Conservation (phyloP, 805 yeast genomes). For the Wickerhamiella nectarea region DNA sequence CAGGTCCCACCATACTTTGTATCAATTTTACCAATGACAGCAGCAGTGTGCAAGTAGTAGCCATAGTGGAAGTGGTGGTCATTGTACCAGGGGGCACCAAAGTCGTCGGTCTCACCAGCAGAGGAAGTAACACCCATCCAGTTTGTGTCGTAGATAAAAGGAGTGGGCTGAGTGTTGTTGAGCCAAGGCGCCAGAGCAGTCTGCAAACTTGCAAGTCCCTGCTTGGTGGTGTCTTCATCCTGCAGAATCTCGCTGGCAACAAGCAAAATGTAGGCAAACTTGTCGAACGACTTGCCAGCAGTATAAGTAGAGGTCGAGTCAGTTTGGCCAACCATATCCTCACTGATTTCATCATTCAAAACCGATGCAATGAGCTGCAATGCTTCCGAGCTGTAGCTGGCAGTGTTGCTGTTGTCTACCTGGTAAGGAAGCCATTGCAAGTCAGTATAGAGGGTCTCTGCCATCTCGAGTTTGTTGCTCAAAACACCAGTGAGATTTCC, state of each 20-base stretch:
- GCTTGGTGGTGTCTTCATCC: constrained; percentile 38
- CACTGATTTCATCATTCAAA: constrained; percentile 40
- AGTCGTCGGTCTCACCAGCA: constrained; percentile 41
- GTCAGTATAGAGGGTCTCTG: constrained; percentile 30
- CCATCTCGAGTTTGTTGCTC: constrained; percentile 24
- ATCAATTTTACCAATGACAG: constrained; percentile 57
- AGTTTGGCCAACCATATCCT: constrained; percentile 44
- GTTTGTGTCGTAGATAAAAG: constrained; percentile 62
- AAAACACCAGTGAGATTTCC: constrained; percentile 30
- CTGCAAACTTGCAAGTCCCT: constrained; percentile 45
- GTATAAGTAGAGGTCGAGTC: constrained; percentile 77
- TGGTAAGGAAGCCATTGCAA: constrained; percentile 48
- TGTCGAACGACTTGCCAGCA: constrained; percentile 77
- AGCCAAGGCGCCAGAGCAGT: constrained; percentile 58
- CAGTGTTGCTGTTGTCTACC: constrained; percentile 27
- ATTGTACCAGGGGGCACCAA: constrained; percentile 62
- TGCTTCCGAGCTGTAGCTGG: constrained; percentile 29
- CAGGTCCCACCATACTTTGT: constrained; percentile 37
- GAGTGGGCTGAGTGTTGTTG: constrained; percentile 51
- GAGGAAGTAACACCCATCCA: constrained; percentile 34
- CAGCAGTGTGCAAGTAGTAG: constrained; percentile 73
- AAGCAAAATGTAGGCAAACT: constrained; percentile 75
- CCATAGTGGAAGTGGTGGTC: constrained; percentile 86
- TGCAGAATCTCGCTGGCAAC: constrained; percentile 53
- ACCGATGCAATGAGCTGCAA: constrained; percentile 32